Percentiles rank a stretch among this genome's conserved stretches.
phyloP scores from a whole-genome alignment of 2,329 filamentous ascomycete genomes.

The Coniochaeta hoffmannii region DNA sequence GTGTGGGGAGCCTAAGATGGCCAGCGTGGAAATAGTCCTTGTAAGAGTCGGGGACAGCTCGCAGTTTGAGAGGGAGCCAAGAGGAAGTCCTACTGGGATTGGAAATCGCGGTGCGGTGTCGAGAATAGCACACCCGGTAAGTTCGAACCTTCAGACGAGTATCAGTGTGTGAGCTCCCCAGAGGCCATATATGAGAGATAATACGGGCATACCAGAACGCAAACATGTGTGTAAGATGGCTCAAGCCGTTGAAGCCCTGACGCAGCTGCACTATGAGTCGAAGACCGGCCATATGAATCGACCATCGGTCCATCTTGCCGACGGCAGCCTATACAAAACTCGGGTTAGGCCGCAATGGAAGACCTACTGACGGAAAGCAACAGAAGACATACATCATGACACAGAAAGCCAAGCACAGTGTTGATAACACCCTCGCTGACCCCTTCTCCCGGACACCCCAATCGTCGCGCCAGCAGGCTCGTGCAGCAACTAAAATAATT shows the following conservation, averaged over 20 bases:
- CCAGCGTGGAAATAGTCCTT: background rate
- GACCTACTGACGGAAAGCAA: background rate
- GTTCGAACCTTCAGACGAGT: background rate
- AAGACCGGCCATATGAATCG: background rate
- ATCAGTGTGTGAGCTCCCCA: background rate
- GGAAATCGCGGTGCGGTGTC: background rate
- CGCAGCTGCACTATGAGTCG: background rate
- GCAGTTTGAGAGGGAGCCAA: background rate
- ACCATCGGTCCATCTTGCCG: background rate
- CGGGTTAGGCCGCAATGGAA: background rate
- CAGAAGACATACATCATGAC: background rate
- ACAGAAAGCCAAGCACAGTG: background rate
- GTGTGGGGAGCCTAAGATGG: background rate
- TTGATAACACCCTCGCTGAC: background rate
- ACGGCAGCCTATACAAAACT: background rate
- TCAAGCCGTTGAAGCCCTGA: background rate
- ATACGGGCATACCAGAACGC: background rate
- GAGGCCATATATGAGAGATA: too few relatives aligned
- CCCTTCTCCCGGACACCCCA: background rate
- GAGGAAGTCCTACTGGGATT: background rate
- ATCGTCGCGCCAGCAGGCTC: background rate
- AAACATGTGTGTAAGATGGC: background rate
- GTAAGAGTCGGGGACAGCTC: background rate
- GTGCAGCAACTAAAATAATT: background rate
- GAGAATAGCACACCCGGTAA: background rate